Conservation (phyloP, 345 rosid genomes). For the Alliaria petiolata region DNA sequence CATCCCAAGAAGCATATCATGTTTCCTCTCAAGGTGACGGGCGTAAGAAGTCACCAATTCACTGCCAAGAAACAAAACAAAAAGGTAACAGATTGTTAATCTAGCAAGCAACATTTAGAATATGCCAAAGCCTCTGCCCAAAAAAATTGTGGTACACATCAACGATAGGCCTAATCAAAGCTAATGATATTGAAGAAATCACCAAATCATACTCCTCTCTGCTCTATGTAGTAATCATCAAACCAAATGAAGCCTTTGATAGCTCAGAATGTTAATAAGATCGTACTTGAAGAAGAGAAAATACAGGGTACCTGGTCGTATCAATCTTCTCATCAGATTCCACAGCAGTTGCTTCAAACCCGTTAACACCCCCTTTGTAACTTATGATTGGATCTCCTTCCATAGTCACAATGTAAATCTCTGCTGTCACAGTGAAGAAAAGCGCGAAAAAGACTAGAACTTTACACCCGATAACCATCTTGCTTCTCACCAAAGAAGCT, state of each 20-base stretch:
- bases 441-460: conserved; percentile 39
- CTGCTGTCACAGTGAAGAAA: conserved; percentile 47
- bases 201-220: background rate
- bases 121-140: background rate
- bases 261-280: background rate
- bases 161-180: background rate
- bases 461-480: conserved; percentile 20
- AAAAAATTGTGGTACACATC: background rate
- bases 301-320: conserved; percentile 49
- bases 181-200: background rate
- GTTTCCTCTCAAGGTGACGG: conserved; percentile 81
- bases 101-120: background rate
- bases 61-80: conserved; percentile 37
- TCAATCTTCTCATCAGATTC: conserved; percentile 86
- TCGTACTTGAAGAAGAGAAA: background rate
- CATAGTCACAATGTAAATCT: conserved; percentile 78
- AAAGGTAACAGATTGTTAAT: background rate
- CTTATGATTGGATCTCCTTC: conserved; percentile 92
- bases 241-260: background rate
- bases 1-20: conserved; percentile 86
- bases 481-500: conserved; percentile 25
- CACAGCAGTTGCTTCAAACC: conserved; percentile 86
- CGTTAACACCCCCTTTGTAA: conserved; percentile 82
- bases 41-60: conserved; percentile 79
- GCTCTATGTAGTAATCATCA: too few relatives aligned